Base-by-base conservation (phyloP, 2,329 filamentous ascomycete species). In the Aspergillus pseudonomiae region DNA sequence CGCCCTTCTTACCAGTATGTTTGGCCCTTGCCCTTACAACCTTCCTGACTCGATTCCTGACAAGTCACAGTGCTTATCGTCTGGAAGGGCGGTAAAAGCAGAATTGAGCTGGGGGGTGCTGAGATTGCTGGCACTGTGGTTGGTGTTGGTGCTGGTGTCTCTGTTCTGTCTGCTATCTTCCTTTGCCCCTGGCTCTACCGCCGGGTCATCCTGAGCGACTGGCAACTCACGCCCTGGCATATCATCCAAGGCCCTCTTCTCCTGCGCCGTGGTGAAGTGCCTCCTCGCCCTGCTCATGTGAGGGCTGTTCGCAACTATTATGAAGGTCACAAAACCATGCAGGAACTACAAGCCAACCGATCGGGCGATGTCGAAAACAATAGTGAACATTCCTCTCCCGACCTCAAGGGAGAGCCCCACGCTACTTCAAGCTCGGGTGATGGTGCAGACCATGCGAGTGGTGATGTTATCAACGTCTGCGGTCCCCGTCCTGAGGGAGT, bases 131-230 rank as follows among this genome's bases (percentile, higher is more conserved):
- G 67, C 3, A 59, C 57, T 6, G 59, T 68, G 12, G 34, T 67
- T 3, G 67, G 65, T 19, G 64, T 65, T 21, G 65, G 63, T 21
- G 65, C 48, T 14, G 67, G 57, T 24, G 59, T 68, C 28, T 60
- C 58, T 24, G 19, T 62, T 2, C 11, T 68, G 0, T 30, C 59
- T 1, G 41, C 59, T 3, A 2, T 64, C 26, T 67, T 68, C 46
- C 60, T 68, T 21, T 50, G 61, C n/a, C 67, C 67, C 28, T 68
- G 67, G 67, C 54, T 68, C 5, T 63, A 68, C 52, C 60, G 65
- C 4, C 60, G 58, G 12, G 50, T 67, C 14, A 57, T 68, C 30
- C 32, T 54, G 39, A 62, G 59, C 2, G 67, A 68, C 55, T 68
- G 67, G 67, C 24, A 65, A 56, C 39, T 68, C 26, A 41, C 50